Evolutionary conservation across 192 early-diverging fungal species (phyloP).

Genomic region (Diversispora eburnea): DNA sequence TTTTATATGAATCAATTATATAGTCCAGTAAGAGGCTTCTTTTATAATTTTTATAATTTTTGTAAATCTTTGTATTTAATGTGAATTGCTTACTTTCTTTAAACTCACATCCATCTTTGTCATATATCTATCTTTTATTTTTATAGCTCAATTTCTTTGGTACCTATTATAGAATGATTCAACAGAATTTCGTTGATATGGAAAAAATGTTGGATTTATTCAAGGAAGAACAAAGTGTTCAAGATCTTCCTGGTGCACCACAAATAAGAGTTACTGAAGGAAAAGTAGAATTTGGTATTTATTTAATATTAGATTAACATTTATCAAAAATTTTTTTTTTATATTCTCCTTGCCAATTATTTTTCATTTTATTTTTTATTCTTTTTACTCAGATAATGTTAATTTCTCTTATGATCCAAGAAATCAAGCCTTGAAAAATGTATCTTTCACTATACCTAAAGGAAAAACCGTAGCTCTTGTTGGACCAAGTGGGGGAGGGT

Average conservation of each 20-base stretch:
- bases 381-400: slow-evolving; percentile 54
- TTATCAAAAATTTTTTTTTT: neutral
- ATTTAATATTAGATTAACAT: neutral
- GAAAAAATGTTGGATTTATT: slow-evolving; percentile 92
- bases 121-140: neutral
- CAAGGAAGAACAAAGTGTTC: slow-evolving; percentile 61
- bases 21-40: slow-evolving; percentile 60
- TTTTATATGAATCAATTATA: slow-evolving; percentile 91
- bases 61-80: neutral
- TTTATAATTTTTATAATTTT: neutral
- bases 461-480: slow-evolving; percentile 77
- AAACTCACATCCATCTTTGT: neutral
- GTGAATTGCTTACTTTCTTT: neutral
- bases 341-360: neutral
- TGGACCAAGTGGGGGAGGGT: slow-evolving; percentile 71
- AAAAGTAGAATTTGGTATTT: slow-evolving; percentile 61
- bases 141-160: slow-evolving; percentile 80
- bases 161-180: slow-evolving; percentile 89
- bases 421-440: slow-evolving; percentile 65
- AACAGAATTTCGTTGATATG: slow-evolving; percentile 94
- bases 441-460: slow-evolving; percentile 66
- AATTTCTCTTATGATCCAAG: slow-evolving; percentile 68
- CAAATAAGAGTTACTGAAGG: slow-evolving; percentile 56
- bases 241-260: slow-evolving; percentile 62
- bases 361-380: neutral